A percentile compares a stretch with the other conserved stretches of the same genome.
phyloP scores from a whole-genome alignment of 495 filamentous ascomycete species.

The Hypomontagnella submonticulosa region DNA sequence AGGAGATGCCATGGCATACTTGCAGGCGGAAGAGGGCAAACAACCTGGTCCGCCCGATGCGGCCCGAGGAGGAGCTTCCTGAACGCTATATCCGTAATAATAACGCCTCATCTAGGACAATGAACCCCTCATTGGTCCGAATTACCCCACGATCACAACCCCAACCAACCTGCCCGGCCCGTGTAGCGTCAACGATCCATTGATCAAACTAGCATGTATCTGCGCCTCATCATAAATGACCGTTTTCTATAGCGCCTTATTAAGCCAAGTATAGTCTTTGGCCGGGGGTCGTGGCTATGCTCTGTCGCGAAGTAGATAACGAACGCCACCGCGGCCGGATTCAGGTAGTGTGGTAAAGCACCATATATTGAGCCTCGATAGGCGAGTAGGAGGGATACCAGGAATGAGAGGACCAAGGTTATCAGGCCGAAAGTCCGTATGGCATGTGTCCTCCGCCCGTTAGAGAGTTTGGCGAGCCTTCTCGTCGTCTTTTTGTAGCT shows the following conservation, averaged over 20 bases:
- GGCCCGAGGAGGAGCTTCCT: too few species aligned
- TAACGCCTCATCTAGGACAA: too few species aligned
- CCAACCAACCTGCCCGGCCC: too few species aligned
- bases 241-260: conserved; percentile 34
- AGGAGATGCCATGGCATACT: too few species aligned
- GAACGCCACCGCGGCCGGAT: conserved; percentile 7
- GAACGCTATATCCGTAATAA: too few species aligned
- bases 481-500: conserved; percentile 55
- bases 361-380: conserved; percentile 24
- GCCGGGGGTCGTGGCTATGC: conserved; percentile 29
- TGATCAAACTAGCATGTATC: too few species aligned
- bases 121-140: too few species aligned
- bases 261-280: conserved; percentile 15
- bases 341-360: conserved; percentile 14
- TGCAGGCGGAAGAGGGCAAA: too few species aligned
- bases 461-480: conserved; percentile 55
- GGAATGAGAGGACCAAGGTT: conserved; percentile 28
- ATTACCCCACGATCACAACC: too few species aligned
- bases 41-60: too few species aligned
- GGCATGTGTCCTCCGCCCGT: conserved; percentile 54
- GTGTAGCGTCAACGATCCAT: too few species aligned
- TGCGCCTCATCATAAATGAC: conserved; percentile 34
- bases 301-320: conserved; percentile 25
- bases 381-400: conserved; percentile 27
- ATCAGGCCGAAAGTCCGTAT: conserved; percentile 53